Evolutionary conservation across 495 filamentous ascomycete species (phyloP), one percentile per base, ranked within the genome.

Genomic region (Penicillium canariense): DNA sequence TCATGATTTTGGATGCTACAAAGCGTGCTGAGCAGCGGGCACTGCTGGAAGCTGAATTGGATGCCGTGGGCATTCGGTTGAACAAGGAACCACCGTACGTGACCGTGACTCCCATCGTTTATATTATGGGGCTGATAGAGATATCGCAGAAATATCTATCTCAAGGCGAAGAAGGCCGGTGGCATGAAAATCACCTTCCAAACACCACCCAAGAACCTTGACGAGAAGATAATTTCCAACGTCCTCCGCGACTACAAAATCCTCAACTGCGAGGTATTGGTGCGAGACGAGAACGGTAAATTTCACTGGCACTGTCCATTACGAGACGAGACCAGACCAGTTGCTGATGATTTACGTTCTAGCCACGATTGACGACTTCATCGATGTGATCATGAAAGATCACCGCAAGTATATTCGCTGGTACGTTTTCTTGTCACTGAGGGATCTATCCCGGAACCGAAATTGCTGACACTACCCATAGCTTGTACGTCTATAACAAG

Each of bases 401-500:
- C 92, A 99, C 77, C 81, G 95, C 61, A 97, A 95, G 73, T 99
- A 99, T 77, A 97, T 99, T 76, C 84, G 84, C 73, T 85, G 85
- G 82, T 84, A 70, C 57, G 62, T 46, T 32, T 5, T 39, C 23
- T 28, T 30, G 15, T 9, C 20, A 35, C 8, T 14, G 2, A 17
- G 28, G 38, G 10, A 18, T 44, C 35, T 10, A 35, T 26, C 30
- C 11, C 15, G 0, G 11, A 7, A 40, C 36, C 6, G 23, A 3
- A 32, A 17, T 34, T 12, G 45, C 45, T 52, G 30, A 59, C 17
- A 40, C 25, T 36, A 22, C 28, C 23, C 31, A 4, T 50, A 96
- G 91, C 65, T 81, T 99, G 22, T 99, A 99, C 74, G 95, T 97
- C 26, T 99, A 99, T 83, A 99, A 99, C 87, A 99, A 99, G 74